These are phyloP conservation scores for Wickerhamiella hasegawae DNA, from an alignment of 805 yeast species.

Conservation along the genomic window DNA sequence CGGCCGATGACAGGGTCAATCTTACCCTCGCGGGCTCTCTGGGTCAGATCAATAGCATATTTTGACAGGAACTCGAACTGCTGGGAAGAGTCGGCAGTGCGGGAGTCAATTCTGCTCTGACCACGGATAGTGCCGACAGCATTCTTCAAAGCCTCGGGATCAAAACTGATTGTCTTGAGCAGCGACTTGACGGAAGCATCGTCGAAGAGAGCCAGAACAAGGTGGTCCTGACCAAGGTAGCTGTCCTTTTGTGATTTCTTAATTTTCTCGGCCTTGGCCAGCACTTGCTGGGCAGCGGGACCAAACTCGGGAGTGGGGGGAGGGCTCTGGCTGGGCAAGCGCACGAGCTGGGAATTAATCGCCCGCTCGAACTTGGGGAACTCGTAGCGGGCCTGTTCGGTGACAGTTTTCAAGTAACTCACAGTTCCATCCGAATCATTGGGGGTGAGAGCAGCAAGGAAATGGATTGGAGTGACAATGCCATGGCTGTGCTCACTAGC, in stretches of 20 bases:
- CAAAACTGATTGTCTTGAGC: slow-evolving; percentile 51
- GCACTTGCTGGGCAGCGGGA: slow-evolving; percentile 57
- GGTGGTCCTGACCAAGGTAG: slow-evolving; percentile 87
- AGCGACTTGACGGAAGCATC: slow-evolving; percentile 55
- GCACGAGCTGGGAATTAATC: slow-evolving; percentile 66
- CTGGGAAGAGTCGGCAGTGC: slow-evolving; percentile 83
- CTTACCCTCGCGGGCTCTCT: slow-evolving; percentile 82
- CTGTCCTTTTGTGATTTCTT: slow-evolving; percentile 80
- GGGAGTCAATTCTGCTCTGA: slow-evolving; percentile 76
- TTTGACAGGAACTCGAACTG: slow-evolving; percentile 71
- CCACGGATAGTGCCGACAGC: slow-evolving; percentile 78
- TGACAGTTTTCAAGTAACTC: slow-evolving; percentile 60
- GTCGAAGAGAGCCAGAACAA: slow-evolving; percentile 68
- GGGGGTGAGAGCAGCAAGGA: slow-evolving; percentile 77
- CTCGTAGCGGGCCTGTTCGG: slow-evolving; percentile 78
- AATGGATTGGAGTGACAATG: slow-evolving; percentile 73
- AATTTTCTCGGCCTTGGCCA: slow-evolving; percentile 60
- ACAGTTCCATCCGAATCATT: slow-evolving; percentile 39
- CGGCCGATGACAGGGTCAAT: slow-evolving; percentile 97
- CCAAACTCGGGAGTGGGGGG: slow-evolving; percentile 69
- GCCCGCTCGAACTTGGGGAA: slow-evolving; percentile 65
- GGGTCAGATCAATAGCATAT: slow-evolving; percentile 89
- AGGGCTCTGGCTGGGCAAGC: slow-evolving; percentile 78
- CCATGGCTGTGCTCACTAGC: slow-evolving; percentile 77
- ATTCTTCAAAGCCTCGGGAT: slow-evolving; percentile 53